Evolutionary conservation across 805 yeast species (phyloP).

Genomic region (Middelhovenomyces tepae): DNA sequence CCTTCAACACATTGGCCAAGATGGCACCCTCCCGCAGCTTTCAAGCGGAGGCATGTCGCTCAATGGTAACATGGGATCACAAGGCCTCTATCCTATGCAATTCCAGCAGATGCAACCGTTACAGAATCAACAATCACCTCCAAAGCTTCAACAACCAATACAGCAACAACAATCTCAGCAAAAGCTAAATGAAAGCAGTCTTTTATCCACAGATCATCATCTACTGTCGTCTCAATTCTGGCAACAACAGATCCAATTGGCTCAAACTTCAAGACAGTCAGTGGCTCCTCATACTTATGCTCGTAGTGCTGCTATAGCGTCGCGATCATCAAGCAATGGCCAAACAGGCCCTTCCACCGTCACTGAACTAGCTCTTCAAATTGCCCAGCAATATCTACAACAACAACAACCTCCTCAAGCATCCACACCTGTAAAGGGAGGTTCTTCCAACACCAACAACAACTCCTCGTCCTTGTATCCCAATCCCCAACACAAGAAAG

Average conservation of each 20-base stretch:
- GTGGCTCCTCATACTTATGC: conserved; percentile 75
- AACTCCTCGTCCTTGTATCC: conserved; percentile 12
- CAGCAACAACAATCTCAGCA: conserved; percentile 12
- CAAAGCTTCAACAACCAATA: conserved; percentile 5
- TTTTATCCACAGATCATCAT: conserved; percentile 1
- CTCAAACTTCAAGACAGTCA: conserved; percentile 59
- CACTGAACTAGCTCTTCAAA: conserved; percentile 32
- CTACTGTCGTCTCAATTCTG: conserved; percentile 33
- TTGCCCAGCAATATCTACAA: conserved; percentile 21
- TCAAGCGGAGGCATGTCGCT: neutral
- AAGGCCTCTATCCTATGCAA: neutral
- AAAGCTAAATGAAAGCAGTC: neutral
- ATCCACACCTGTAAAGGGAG: conserved; percentile 16
- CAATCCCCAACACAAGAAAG: conserved; percentile 25
- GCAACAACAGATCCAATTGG: conserved; percentile 73
- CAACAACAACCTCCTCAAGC: conserved; percentile 7
- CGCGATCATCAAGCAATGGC: conserved; percentile 33
- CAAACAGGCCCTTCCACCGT: conserved; percentile 26
- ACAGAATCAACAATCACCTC: conserved; percentile 10
- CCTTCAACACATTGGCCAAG: conserved; percentile 1
- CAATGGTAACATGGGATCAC: conserved; percentile 3
- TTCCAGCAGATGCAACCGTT: neutral
- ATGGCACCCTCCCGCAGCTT: conserved; percentile 3
- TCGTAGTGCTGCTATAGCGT: conserved; percentile 65
- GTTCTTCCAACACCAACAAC: conserved; percentile 8